These are phyloP conservation scores for Kluyveromyces sp. DNA, from an alignment of 1,139 yeast species.

Conservation along the genomic window DNA sequence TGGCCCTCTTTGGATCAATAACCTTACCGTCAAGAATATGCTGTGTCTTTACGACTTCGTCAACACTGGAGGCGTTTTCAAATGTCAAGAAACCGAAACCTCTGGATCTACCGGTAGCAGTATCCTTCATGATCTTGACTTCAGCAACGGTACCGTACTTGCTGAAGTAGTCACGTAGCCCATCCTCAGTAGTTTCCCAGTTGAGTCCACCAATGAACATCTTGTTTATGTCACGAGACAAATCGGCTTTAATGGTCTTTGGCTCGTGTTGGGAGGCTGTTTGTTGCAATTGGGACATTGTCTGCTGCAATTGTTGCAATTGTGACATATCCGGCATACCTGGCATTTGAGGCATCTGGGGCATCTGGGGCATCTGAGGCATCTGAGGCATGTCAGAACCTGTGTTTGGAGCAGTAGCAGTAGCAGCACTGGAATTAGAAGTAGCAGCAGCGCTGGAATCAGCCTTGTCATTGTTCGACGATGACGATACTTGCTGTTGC, in stretches of 20 bases:
- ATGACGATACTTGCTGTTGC: conserved; percentile 8
- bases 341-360: conserved; percentile 9
- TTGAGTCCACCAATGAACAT: conserved; percentile 98
- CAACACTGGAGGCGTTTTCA: conserved; percentile 73
- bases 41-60: conserved; percentile 77
- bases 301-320: conserved; percentile 29
- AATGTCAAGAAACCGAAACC: conserved; percentile 96
- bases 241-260: conserved; percentile 32
- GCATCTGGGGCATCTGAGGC: conserved; percentile 10
- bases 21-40: conserved; percentile 94
- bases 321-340: conserved; percentile 13
- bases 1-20: conserved; percentile 96
- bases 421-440: conserved; percentile 11
- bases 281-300: conserved; percentile 35
- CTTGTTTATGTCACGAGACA: conserved; percentile 61
- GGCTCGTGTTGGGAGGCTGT: conserved; percentile 15
- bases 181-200: conserved; percentile 96
- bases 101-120: conserved; percentile 82
- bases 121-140: conserved; percentile 91
- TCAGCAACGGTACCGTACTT: conserved; percentile 89
- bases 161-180: conserved; percentile 69
- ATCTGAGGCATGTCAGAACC: conserved; percentile 9
- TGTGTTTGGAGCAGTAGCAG: conserved; percentile 16
- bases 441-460: conserved; percentile 7
- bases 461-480: conserved; percentile 12